Evolutionary conservation across 2,329 filamentous ascomycete genomes (phyloP).

Genomic region (Coniella lustricola): DNA sequence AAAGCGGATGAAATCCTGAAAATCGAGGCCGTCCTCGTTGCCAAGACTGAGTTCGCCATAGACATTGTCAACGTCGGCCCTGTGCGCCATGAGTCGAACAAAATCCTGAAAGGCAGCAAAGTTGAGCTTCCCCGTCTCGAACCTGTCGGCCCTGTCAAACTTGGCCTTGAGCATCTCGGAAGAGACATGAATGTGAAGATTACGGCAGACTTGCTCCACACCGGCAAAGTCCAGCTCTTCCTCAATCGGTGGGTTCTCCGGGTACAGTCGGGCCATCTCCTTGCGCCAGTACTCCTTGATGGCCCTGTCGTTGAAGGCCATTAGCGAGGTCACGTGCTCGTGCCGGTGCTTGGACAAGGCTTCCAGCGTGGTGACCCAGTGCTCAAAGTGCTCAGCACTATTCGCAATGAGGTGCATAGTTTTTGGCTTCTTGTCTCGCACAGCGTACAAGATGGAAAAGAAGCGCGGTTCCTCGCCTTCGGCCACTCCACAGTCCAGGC

Average conservation of each 20-base stretch:
- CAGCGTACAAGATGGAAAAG: slow-evolving; percentile 84
- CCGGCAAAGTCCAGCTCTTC: slow-evolving; percentile 71
- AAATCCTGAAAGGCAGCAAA: slow-evolving; percentile 80
- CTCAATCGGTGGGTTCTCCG: slow-evolving; percentile 43
- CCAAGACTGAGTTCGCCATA: slow-evolving; percentile 57
- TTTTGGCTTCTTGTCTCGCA: slow-evolving; percentile 76
- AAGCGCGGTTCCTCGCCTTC: slow-evolving; percentile 64
- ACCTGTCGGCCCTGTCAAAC: slow-evolving; percentile 67
- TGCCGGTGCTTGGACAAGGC: slow-evolving; percentile 80
- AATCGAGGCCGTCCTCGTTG: slow-evolving; percentile 57
- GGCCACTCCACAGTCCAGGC: slow-evolving; percentile 70
- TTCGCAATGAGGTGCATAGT: slow-evolving; percentile 82
- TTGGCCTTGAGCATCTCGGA: slow-evolving; percentile 64
- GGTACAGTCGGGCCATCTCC: slow-evolving; percentile 67
- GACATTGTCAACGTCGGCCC: slow-evolving; percentile 71
- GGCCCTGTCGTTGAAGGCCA: slow-evolving; percentile 76
- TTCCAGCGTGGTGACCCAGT: slow-evolving; percentile 81
- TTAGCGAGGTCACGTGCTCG: slow-evolving; percentile 82
- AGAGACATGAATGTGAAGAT: slow-evolving; percentile 85
- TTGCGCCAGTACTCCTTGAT: slow-evolving; percentile 79
- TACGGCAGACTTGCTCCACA: slow-evolving; percentile 78
- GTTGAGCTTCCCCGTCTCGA: slow-evolving; percentile 58
- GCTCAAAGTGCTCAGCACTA: slow-evolving; percentile 60
- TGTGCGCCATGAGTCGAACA: slow-evolving; percentile 72
- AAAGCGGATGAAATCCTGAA: slow-evolving; percentile 69